These are phyloP conservation scores for Penicillium alfredii DNA, from an alignment of 495 filamentous ascomycete genomes.

Conservation along the genomic window DNA sequence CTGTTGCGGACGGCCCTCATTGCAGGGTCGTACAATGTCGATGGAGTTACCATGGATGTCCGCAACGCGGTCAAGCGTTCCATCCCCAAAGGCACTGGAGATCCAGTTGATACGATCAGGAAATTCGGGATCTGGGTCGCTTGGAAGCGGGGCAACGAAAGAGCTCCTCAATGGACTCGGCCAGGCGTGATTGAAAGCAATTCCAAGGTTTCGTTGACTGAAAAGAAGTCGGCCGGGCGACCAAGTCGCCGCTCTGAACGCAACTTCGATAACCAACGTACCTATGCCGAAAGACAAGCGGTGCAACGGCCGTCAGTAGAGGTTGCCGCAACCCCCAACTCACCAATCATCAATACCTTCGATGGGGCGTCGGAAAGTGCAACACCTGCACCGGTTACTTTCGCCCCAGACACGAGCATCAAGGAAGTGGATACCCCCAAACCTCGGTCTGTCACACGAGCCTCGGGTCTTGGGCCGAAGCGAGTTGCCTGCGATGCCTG, in stretches of 20 bases:
- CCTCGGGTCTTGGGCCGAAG: constrained; percentile 45
- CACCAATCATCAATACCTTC: constrained; percentile 8
- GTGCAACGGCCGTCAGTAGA: constrained; percentile 36
- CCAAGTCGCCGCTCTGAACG: constrained; percentile 44
- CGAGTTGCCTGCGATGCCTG: constrained; percentile 51
- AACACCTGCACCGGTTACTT: constrained; percentile 15
- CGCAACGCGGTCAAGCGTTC: constrained; percentile 56
- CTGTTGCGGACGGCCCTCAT: constrained; percentile 65
- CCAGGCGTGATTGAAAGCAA: constrained; percentile 43
- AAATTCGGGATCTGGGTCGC: constrained; percentile 65
- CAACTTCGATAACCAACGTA: constrained; percentile 38
- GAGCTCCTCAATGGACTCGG: constrained; percentile 59
- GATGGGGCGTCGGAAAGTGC: constrained; percentile 17
- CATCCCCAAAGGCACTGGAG: constrained; percentile 57
- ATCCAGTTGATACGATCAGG: constrained; percentile 55
- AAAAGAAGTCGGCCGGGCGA: constrained; percentile 40
- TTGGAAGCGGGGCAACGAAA: constrained; percentile 70
- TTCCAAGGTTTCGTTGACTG: constrained; percentile 35
- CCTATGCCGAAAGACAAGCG: constrained; percentile 41
- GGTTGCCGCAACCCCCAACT: constrained; percentile 10
- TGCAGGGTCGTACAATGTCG: constrained; percentile 54
- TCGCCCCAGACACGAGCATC: constrained; percentile 9
- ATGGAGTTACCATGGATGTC: constrained; percentile 50
- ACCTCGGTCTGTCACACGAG: constrained; percentile 27
- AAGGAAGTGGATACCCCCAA: constrained; percentile 30